Evolutionary conservation across 805 yeast genomes (phyloP), one percentile per base, ranked within the genome.

Genomic region (Cyberlindnera petersonii): DNA sequence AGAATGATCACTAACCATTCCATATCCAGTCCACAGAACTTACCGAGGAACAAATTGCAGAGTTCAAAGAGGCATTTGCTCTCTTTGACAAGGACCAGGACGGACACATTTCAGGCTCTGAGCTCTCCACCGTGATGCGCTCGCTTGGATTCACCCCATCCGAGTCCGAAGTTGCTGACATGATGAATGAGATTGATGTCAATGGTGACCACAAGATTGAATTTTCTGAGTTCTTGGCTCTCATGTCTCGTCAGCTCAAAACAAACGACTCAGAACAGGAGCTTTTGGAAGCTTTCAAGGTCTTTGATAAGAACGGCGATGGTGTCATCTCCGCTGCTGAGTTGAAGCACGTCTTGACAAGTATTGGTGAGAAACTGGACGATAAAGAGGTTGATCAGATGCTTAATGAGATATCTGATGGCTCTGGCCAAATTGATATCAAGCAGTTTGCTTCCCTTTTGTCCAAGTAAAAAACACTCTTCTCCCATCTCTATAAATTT

Each of bases 201-300:
- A 93, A 93, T 68, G 91, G 91, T 53, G 95, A 93, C 66, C 96
- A 96, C 27, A 73, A 78, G 55, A 83, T 84, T 53, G 93, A 84
- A 59, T 84, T 84, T 63, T 75, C 86, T 35, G 93, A 84, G 65
- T 84, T 84, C 58, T 70, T 84, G 52, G 86, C 94, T 26, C 75
- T 84, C 74, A 85, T 84, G 94, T 43, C 51, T 24, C 46, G 93
- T 60, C 95, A 93, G 61, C 81, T 93, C 78, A 93, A 88, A 69
- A 96, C 91, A 56, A 88, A 93, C 46, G 98, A 93, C 63, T 82
- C 93, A 26, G 98, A 93, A 67, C 98, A 94, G 55, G 98, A 93
- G 66, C 79, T 93, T 50, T 77, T 91, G 48, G 98, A 93, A 68
- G 98, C 98, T 11, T 93, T 93, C 75, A 91, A 89, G 68, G 98